phyloP scores from a whole-genome alignment of 768 basidiomycete genomes.

The Rhizopogon vinicolor region DNA sequence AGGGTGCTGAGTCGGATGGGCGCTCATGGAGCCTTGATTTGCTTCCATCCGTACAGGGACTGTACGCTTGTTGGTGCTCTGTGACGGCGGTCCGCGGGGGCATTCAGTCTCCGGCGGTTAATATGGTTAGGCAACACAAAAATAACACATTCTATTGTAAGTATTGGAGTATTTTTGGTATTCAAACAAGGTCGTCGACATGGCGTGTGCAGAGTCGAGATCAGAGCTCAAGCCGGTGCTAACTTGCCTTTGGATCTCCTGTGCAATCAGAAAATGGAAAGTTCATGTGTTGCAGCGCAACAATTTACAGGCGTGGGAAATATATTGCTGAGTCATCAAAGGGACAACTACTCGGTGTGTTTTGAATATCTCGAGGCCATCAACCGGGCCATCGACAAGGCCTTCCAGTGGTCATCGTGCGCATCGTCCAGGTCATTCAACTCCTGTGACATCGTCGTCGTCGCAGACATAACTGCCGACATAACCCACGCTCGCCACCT shows the following conservation, averaged over 20 bases:
- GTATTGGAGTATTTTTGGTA: no score
- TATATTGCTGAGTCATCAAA: not conserved
- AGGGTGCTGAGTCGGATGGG: no score
- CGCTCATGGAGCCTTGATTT: no score
- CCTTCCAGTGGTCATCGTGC: not conserved
- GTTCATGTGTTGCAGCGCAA: not conserved
- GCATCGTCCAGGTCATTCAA: not conserved
- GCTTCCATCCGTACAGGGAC: no score
- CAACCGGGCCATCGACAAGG: not conserved
- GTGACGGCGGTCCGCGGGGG: no score
- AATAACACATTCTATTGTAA: no score
- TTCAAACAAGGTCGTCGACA: no score
- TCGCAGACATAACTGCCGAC: not conserved
- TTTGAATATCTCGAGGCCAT: not conserved
- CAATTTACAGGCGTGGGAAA: not conserved
- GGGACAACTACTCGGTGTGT: not conserved
- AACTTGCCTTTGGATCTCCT: not conserved
- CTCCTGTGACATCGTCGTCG: not conserved
- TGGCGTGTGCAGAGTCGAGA: no score
- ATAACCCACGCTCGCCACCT: not conserved
- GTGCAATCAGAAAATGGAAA: not conserved
- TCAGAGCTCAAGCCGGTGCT: no score
- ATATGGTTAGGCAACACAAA: no score
- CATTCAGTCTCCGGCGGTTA: no score
- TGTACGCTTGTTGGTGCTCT: no score